Percentiles rank a stretch among this genome's conserved stretches.
Evolutionary conservation across 106 monocot genomes (phyloP).

Genomic region (Dendrobium huoshanense): DNA sequence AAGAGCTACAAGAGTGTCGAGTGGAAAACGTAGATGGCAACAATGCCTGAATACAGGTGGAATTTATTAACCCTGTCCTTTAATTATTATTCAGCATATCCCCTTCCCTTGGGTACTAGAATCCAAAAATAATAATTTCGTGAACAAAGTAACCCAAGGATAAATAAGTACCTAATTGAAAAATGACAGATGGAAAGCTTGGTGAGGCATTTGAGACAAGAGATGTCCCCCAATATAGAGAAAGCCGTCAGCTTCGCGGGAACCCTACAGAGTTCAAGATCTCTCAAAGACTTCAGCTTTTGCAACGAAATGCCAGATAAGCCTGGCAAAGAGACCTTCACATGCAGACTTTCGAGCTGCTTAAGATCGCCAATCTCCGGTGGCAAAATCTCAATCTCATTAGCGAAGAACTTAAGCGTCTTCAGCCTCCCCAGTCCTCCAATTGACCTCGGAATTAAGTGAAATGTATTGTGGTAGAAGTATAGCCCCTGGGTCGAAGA

Average conservation of each 20-base stretch:
- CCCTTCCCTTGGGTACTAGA: neutral
- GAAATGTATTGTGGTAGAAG: slow-evolving; percentile 47
- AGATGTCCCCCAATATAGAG: slow-evolving; percentile 38
- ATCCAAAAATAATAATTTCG: neutral
- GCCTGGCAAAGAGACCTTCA: slow-evolving; percentile 43
- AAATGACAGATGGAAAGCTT: slow-evolving; percentile 79
- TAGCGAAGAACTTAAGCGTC: slow-evolving; percentile 61
- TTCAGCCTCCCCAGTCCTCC: slow-evolving; percentile 30
- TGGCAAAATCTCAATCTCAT: slow-evolving; percentile 53
- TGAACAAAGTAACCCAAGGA: neutral
- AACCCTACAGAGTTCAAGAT: slow-evolving; percentile 53
- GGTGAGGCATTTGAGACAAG: slow-evolving; percentile 46
- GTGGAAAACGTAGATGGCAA: neutral
- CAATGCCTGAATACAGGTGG: neutral
- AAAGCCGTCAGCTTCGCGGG: slow-evolving; percentile 39
- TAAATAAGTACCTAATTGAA: slow-evolving; percentile 47
- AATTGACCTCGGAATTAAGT: slow-evolving; percentile 46
- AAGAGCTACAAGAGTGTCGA: neutral
- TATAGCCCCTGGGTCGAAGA: slow-evolving; percentile 25
- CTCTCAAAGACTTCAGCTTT: slow-evolving; percentile 47
- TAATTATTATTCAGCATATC: neutral
- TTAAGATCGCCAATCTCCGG: slow-evolving; percentile 37
- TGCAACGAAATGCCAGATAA: slow-evolving; percentile 25
- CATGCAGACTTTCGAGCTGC: slow-evolving; percentile 49
- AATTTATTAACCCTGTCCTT: neutral